Base-by-base conservation (phyloP, 176 grass and related monocot species). In the Eleusine indica region DNA sequence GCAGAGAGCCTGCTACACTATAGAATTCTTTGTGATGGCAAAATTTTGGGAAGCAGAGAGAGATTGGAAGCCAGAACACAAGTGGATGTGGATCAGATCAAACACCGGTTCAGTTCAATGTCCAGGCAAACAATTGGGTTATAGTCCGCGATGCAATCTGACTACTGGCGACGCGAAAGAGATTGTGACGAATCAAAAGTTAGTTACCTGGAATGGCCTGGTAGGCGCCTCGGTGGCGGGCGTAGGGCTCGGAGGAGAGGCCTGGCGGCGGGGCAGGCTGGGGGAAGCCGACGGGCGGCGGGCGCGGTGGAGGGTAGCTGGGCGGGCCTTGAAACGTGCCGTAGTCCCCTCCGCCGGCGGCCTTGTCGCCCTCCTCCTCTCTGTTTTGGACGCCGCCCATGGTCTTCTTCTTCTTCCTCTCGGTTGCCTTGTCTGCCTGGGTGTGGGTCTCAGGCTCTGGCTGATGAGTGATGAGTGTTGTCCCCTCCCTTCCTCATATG, bases 251-350 rank as follows among this genome's bases (percentile, higher is more conserved):
- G 67, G 79, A 52, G 41, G 79, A 74, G 68, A 97, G 72, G 38
- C 82, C 90, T 1, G 83, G 74, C 21, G 94, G 92, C 56, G 92
- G 88, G 30, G 32, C 78, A 52, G 94, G 90, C 80, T 92, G 94
- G 35, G 94, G 92, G 39, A 92, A 90, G 12, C 94, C 92, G 54
- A 92, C 75, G 28, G 67, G 82, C 18, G 95, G 90, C 28, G 90
- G 91, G 80, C 84, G 86, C 44, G 91, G 94, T 18, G 87, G 88
- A 52, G 88, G 86, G 71, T 94, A 92, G 75, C 83, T 80, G 35
- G 90, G 86, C 48, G 81, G 71, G 14, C 92, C 92, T 66, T 94
- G 76, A 81, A 92, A 97, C 73, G 92, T 97, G 68, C 92, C 92
- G 74, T 94, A 94, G 39, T 75, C 70, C 28, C 43, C 87, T 54